Evolutionary conservation across 1,284 basidiomycete species (phyloP).

Genomic region (Cystobasidium slooffiae): DNA sequence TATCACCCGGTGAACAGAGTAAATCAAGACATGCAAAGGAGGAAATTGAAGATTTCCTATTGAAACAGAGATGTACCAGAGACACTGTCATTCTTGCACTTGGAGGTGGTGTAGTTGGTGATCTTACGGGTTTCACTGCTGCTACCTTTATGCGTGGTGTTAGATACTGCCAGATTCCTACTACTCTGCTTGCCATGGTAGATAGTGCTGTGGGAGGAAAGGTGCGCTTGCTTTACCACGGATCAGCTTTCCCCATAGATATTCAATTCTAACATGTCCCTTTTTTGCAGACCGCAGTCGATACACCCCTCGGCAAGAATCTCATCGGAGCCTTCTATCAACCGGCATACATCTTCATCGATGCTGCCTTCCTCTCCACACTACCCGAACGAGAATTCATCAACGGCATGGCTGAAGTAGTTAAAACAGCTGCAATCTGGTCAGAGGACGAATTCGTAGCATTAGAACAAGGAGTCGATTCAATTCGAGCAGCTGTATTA

Average conservation of each 20-base stretch:
- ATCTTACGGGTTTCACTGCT: constrained; percentile 93
- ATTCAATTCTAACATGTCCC: not conserved
- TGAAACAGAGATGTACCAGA: constrained; percentile 84
- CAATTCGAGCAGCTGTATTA: constrained; percentile 81
- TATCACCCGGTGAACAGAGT: constrained; percentile 88
- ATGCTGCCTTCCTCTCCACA: constrained; percentile 92
- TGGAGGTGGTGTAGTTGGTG: constrained; percentile 93
- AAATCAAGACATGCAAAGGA: constrained; percentile 93
- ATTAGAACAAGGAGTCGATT: constrained; percentile 79
- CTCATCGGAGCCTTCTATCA: constrained; percentile 99
- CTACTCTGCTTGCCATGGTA: constrained; percentile 96
- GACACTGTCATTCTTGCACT: constrained; percentile 93
- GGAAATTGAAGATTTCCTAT: constrained; percentile 89
- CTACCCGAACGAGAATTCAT: constrained; percentile 91
- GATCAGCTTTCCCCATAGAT: not conserved
- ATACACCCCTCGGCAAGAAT: constrained; percentile 96
- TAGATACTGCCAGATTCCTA: constrained; percentile 93
- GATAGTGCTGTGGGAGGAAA: constrained; percentile 97
- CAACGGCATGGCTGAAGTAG: constrained; percentile 98
- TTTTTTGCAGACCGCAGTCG: constrained; percentile 76
- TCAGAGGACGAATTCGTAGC: constrained; percentile 81
- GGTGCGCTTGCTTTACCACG: constrained; percentile 46
- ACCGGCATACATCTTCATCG: constrained; percentile 95
- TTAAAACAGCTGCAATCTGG: constrained; percentile 99
- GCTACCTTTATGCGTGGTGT: constrained; percentile 96